These are phyloP conservation scores for Coemansia sp. DNA, from an alignment of 192 early-diverging fungal genomes.

Conservation along the genomic window DNA sequence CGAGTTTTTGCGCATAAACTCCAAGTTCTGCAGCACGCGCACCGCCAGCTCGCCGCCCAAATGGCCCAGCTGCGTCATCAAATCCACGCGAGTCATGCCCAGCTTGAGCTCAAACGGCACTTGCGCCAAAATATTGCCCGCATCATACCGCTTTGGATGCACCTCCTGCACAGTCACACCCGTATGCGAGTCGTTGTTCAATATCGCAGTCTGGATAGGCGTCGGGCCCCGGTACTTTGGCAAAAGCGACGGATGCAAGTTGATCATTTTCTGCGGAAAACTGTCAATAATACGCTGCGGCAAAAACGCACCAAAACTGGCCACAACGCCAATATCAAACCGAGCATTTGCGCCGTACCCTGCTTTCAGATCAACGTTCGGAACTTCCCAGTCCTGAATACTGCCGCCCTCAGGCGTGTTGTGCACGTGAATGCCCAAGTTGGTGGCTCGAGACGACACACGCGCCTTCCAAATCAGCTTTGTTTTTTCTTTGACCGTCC, in stretches of 20 bases:
- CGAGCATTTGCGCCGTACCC: background rate
- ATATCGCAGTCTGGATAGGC: conserved; percentile 81
- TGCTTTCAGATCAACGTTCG: background rate
- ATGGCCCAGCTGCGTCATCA: conserved; percentile 17
- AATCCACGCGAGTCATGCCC: background rate
- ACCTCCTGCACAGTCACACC: conserved; percentile 89
- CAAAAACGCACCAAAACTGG: conserved; percentile 91
- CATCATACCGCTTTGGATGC: conserved; percentile 75
- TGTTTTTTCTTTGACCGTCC: conserved; percentile 7
- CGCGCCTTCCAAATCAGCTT: conserved; percentile 15
- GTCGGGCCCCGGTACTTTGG: conserved; percentile 92
- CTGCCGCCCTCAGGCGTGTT: background rate
- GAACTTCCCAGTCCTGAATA: conserved; percentile 13
- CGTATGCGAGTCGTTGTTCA: conserved; percentile 68
- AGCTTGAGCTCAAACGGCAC: conserved; percentile 8
- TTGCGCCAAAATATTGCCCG: conserved; percentile 78
- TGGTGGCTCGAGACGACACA: conserved; percentile 5
- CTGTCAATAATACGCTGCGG: conserved; percentile 65
- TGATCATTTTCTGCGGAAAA: conserved; percentile 71
- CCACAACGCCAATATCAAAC: conserved; percentile 87
- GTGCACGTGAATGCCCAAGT: conserved; percentile 2
- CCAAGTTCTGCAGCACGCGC: conserved; percentile 20
- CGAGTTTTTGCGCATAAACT: conserved; percentile 51
- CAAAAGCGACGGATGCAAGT: conserved; percentile 91
- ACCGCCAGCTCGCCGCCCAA: conserved; percentile 18